Evolutionary conservation across 2,329 filamentous ascomycete species (phyloP).

Genomic region (Botrytis galanthina): DNA sequence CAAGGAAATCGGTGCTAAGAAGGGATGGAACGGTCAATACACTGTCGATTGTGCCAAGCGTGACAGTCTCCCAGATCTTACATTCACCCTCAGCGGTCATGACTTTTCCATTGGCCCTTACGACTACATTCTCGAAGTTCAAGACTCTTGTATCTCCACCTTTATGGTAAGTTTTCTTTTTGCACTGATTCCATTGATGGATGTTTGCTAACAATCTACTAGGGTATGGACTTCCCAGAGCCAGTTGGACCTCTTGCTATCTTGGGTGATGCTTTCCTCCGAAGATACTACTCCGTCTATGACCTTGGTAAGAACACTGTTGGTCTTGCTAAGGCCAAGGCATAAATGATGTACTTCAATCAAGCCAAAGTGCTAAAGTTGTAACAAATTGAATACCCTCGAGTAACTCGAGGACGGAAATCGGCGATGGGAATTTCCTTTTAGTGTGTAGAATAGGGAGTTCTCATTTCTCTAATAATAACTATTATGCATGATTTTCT

Average conservation of each 20-base stretch:
- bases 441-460: constrained; percentile 15
- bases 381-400: constrained; percentile 8
- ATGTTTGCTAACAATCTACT: constrained; percentile 77
- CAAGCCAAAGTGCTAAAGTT: constrained; percentile 9
- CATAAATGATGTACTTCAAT: background rate
- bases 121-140: constrained; percentile 95
- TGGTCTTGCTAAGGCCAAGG: constrained; percentile 76
- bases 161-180: constrained; percentile 63
- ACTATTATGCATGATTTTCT: constrained; percentile 8
- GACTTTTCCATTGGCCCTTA: constrained; percentile 87
- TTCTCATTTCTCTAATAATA: constrained; percentile 16
- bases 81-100: constrained; percentile 84
- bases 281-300: constrained; percentile 94
- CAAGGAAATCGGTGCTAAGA: constrained; percentile 96
- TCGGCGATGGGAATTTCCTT: constrained; percentile 12
- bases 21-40: constrained; percentile 96
- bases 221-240: constrained; percentile 61
- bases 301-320: constrained; percentile 87
- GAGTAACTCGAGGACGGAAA: background rate
- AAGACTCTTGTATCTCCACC: constrained; percentile 92
- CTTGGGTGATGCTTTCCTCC: constrained; percentile 81
- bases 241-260: constrained; percentile 91
- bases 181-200: constrained; percentile 60
- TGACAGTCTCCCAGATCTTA: constrained; percentile 80
- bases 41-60: constrained; percentile 85